Conservation (phyloP, 2,329 filamentous ascomycete species). For the Chaetomiaceae sp. region DNA sequence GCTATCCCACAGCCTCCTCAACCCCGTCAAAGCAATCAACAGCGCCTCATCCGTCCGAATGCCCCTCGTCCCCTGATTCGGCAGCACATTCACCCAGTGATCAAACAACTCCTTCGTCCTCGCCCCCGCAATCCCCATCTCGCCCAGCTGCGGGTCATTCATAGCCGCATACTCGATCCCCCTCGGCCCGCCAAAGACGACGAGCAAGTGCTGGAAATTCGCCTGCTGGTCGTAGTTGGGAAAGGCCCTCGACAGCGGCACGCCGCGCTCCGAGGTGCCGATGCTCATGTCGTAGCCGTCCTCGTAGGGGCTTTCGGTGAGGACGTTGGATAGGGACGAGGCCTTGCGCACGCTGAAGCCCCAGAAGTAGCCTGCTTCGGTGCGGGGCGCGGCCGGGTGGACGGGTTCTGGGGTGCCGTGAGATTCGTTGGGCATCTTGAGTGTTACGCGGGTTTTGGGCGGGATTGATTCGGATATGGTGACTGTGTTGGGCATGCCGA, state of each 20-base stretch:
- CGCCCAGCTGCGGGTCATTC: constrained; percentile 51
- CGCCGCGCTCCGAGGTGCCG: constrained; percentile 75
- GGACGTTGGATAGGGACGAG: constrained; percentile 63
- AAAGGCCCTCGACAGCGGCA: constrained; percentile 45
- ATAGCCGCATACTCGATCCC: constrained; percentile 72
- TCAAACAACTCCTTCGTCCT: constrained; percentile 73
- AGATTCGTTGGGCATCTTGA: constrained; percentile 55
- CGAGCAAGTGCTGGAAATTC: constrained; percentile 64
- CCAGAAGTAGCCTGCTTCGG: constrained; percentile 81
- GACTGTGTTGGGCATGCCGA: constrained; percentile 52
- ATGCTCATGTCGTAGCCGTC: constrained; percentile 79
- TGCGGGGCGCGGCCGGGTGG: constrained; percentile 63
- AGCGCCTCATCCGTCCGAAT: constrained; percentile 83
- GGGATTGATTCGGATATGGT: constrained; percentile 60
- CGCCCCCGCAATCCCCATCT: constrained; percentile 59
- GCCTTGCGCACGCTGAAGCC: constrained; percentile 70
- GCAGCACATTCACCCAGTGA: constrained; percentile 76
- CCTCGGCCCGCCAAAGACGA: constrained; percentile 77
- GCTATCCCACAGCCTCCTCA: constrained; percentile 55
- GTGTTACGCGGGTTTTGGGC: constrained; percentile 66
- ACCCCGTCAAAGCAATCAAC: constrained; percentile 67
- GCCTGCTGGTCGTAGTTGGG: constrained; percentile 39
- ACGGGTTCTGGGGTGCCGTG: constrained; percentile 54
- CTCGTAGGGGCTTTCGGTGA: constrained; percentile 70
- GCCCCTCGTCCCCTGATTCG: constrained; percentile 74